Evolutionary conservation across 495 filamentous ascomycete genomes (phyloP).

Genomic region (Lepidopterella palustris): DNA sequence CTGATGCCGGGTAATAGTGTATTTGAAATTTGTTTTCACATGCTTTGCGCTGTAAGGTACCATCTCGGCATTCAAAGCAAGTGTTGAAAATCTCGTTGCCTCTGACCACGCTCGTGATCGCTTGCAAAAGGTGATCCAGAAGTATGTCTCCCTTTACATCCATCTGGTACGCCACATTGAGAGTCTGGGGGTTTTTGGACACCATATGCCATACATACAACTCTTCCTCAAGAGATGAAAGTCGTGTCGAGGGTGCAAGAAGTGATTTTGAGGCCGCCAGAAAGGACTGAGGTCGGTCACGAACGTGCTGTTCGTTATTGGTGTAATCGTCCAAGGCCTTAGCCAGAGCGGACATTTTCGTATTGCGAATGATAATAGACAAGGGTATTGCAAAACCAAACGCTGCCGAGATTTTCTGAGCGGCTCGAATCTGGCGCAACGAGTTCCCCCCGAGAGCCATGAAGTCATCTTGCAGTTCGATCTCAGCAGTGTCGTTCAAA

Average conservation of each 20-base stretch:
- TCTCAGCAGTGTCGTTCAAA: not conserved
- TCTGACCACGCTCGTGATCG: not conserved
- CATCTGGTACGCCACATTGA: not conserved
- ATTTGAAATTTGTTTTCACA: not conserved
- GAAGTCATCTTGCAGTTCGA: conserved; percentile 5
- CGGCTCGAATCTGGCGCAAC: conserved; percentile 5
- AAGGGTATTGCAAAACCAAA: conserved; percentile 3
- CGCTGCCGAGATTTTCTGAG: not conserved
- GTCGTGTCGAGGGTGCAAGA: not conserved
- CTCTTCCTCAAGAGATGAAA: not conserved
- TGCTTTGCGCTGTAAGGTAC: not conserved
- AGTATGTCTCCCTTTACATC: not conserved
- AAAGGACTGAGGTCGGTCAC: not conserved
- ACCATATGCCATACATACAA: not conserved
- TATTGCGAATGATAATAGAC: conserved; percentile 3
- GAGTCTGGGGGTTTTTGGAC: not conserved
- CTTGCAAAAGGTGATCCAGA: not conserved
- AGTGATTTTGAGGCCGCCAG: not conserved
- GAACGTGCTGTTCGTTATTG: not conserved
- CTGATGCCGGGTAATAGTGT: not conserved
- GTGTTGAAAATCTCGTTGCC: not conserved
- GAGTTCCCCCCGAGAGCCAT: conserved; percentile 11
- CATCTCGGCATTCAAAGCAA: not conserved
- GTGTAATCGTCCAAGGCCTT: not conserved
- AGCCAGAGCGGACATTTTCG: not conserved